These are phyloP conservation scores for Aspergillus eucalypticola DNA, from an alignment of 2,329 filamentous ascomycete species.

Conservation along the genomic window DNA sequence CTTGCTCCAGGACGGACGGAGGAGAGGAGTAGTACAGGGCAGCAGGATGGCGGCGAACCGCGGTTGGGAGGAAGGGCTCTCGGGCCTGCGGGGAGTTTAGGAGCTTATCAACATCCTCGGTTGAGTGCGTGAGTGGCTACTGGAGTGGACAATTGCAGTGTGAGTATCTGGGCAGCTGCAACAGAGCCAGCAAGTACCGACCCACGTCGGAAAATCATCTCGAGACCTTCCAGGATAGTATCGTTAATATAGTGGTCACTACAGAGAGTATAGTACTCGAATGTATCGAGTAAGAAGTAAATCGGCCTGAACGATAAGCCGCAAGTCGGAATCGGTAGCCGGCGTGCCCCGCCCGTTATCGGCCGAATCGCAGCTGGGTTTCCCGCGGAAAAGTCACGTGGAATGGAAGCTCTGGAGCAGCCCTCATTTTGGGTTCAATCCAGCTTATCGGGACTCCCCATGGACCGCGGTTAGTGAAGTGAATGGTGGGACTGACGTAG, in stretches of 20 bases:
- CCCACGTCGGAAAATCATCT: neutral
- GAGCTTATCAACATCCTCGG: slow-evolving; percentile 12
- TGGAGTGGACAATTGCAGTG: neutral
- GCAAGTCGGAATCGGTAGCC: neutral
- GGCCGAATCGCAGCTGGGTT: slow-evolving; percentile 20
- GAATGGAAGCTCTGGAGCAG: neutral
- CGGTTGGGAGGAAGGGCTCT: slow-evolving; percentile 18
- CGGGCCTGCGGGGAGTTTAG: slow-evolving; percentile 24
- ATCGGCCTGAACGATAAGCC: no score
- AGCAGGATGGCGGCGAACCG: slow-evolving; percentile 10
- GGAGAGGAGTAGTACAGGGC: neutral
- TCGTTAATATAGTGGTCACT: neutral
- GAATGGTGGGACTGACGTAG: slow-evolving; percentile 9
- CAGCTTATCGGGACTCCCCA: slow-evolving; percentile 8
- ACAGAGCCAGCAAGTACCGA: neutral
- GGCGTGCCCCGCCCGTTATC: slow-evolving; percentile 11
- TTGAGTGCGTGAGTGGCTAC: neutral
- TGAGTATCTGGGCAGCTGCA: neutral
- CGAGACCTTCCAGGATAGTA: neutral
- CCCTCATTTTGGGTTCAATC: neutral
- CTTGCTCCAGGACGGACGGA: neutral
- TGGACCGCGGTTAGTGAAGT: slow-evolving; percentile 27
- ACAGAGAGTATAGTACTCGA: neutral
- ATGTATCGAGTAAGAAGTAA: neutral
- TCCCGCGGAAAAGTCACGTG: slow-evolving; percentile 27